Evolutionary conservation across 1,284 basidiomycete species (phyloP).

Genomic region (Earliella scabrosa): DNA sequence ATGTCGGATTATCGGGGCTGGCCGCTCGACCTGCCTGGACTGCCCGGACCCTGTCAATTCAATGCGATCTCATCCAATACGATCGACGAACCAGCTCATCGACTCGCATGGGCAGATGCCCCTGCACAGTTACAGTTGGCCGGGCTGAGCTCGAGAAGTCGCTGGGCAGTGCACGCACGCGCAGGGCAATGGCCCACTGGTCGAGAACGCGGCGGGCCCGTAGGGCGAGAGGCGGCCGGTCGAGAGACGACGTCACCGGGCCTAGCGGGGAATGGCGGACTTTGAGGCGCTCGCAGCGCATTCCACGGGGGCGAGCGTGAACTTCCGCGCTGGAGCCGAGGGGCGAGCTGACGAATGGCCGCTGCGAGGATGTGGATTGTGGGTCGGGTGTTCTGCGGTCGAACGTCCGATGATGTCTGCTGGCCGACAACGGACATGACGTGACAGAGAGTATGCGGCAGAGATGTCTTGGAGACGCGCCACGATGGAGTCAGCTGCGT

Average conservation of each 20-base stretch:
- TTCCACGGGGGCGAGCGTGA: too few species aligned
- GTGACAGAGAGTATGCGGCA: constrained; percentile 2
- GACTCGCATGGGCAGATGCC: too few species aligned
- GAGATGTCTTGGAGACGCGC: constrained; percentile 15
- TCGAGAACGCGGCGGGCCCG: neutral
- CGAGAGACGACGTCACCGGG: neutral
- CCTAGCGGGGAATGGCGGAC: neutral
- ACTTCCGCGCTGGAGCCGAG: neutral
- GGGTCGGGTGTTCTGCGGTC: neutral
- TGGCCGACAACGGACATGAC: constrained; percentile 15
- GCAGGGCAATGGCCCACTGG: neutral
- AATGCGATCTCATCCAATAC: too few species aligned
- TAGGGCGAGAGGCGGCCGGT: neutral
- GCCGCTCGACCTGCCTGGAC: too few species aligned
- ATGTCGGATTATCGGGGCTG: too few species aligned
- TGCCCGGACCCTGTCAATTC: too few species aligned
- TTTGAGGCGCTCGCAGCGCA: neutral
- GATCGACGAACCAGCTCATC: too few species aligned
- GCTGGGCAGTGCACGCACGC: neutral
- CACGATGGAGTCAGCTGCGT: constrained; percentile 25
- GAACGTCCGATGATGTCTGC: neutral
- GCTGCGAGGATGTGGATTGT: neutral
- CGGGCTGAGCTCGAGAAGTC: too few species aligned
- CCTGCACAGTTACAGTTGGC: neutral
- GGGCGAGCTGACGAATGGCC: neutral